These are phyloP conservation scores for Aspergillus viridinutans DNA, from an alignment of 2,329 filamentous ascomycete species.

Conservation along the genomic window DNA sequence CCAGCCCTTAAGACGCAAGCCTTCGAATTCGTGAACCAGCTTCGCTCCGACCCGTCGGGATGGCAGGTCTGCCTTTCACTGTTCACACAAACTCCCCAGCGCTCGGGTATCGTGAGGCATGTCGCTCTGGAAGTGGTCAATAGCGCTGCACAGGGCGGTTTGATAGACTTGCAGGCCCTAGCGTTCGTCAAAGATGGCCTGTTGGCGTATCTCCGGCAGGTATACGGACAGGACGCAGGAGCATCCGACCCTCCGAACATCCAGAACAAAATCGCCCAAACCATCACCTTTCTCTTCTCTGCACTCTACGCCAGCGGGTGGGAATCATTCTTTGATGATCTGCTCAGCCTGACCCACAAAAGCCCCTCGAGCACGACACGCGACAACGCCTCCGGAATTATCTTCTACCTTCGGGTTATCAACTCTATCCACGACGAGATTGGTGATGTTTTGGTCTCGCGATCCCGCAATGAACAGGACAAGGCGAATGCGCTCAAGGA, in stretches of 20 bases:
- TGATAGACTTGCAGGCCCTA: constrained; percentile 69
- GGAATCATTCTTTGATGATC: constrained; percentile 87
- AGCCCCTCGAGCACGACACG: constrained; percentile 53
- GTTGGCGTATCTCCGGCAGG: constrained; percentile 72
- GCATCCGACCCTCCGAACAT: constrained; percentile 68
- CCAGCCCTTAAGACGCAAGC: constrained; percentile 74
- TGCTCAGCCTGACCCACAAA: constrained; percentile 68
- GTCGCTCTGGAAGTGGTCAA: constrained; percentile 91
- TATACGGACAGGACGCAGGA: constrained; percentile 60
- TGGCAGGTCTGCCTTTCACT: constrained; percentile 87
- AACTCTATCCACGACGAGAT: constrained; percentile 95
- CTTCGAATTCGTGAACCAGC: constrained; percentile 58
- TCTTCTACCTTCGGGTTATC: constrained; percentile 84
- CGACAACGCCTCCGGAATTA: constrained; percentile 70
- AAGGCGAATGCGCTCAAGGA: constrained; percentile 90
- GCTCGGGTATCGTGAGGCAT: constrained; percentile 80
- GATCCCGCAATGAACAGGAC: constrained; percentile 73
- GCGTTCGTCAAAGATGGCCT: constrained; percentile 74
- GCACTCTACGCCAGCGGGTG: constrained; percentile 80
- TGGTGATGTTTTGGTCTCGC: constrained; percentile 80
- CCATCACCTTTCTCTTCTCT: constrained; percentile 88
- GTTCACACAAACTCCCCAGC: constrained; percentile 72
- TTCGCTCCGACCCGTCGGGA: constrained; percentile 75
- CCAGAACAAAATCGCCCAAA: constrained; percentile 97
- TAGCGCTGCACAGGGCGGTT: constrained; percentile 76